Conservation (phyloP, 768 basidiomycete genomes). For the Boletus sp. region DNA sequence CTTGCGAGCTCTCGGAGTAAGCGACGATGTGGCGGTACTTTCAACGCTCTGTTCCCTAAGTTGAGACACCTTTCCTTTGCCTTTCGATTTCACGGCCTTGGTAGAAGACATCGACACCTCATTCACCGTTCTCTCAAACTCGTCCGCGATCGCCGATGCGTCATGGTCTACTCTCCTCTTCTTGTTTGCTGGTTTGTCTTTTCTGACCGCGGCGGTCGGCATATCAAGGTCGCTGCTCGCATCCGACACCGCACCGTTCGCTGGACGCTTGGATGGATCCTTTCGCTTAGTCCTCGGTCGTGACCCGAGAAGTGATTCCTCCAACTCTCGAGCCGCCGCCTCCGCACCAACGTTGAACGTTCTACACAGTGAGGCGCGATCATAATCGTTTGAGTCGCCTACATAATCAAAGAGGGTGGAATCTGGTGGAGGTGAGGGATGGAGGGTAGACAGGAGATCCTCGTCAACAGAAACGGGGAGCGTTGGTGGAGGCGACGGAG, state of each 20-base stretch:
- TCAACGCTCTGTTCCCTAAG: conserved; percentile 58
- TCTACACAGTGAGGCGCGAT: conserved; percentile 20
- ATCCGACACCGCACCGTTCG: conserved; percentile 50
- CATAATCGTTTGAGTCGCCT: conserved; percentile 24
- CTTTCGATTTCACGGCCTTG: conserved; percentile 41
- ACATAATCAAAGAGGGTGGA: conserved; percentile 30
- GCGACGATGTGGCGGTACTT: conserved; percentile 40
- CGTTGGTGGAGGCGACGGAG: conserved; percentile 36
- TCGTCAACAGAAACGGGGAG: conserved; percentile 32
- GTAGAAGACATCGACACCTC: conserved; percentile 37
- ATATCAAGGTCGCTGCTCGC: conserved; percentile 56
- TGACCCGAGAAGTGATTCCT: conserved; percentile 50
- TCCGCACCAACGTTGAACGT: conserved; percentile 38
- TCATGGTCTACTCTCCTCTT: conserved; percentile 57
- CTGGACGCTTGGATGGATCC: conserved; percentile 48
- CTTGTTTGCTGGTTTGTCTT: conserved; percentile 50
- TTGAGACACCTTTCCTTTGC: conserved; percentile 48
- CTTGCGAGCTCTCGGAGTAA: conserved; percentile 53
- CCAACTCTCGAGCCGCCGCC: conserved; percentile 56
- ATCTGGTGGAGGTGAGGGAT: conserved; percentile 35
- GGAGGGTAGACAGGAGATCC: conserved; percentile 34
- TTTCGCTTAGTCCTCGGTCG: conserved; percentile 38
- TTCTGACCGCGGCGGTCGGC: conserved; percentile 31
- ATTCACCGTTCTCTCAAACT: conserved; percentile 43
- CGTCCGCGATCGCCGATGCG: conserved; percentile 40